Evolutionary conservation across 768 basidiomycete genomes (phyloP), one percentile per base, ranked within the genome.

Genomic region (Phanerodontia chrysosporium): DNA sequence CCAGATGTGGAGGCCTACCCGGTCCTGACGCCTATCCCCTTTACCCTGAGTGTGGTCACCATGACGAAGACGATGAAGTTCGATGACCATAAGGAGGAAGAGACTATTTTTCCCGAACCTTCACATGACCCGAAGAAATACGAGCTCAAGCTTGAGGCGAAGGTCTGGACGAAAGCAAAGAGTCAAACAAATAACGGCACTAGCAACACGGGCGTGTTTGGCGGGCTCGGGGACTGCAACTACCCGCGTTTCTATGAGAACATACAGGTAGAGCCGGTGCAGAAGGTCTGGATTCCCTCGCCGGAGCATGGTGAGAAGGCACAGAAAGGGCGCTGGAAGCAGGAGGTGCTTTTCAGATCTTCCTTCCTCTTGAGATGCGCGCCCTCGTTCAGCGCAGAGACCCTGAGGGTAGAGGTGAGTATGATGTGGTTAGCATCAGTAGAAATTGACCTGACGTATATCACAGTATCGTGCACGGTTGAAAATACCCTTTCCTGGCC

Each of bases 1-100:
- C 64, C 62, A 6, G 60, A 65, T 36, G 44, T 63, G 9, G 51
- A 51, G 25, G 45, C 44, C 10, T 62, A 64, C 27, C 67, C 67
- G n/a, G 58, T 65, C 27, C 62, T 58, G 52, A 64, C 67, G 9
- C 45, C 58, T 13, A 61, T 68, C 21, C 67, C 67, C 2, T 65
- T 65, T 55, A 58, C 62, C 28, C 57, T 66, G 42, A 54, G 56
- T 21, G 27, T 68, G 36, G 52, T 56, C 18, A 66, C 64, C 22
- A 30, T 51, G 30, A 57, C 62, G 45, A 64, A 65, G 35, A 59
- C 61, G 14, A 57, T 56, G 36, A 60, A 62, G 45, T 45, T 65
- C 29, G 64, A 63, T n/a, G 48, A 46, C 18, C 52, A 39, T 5
- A 45, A 59, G 24, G 57, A 58, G 2, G 28, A 53, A 24, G 60